Evolutionary conservation across 2,329 filamentous ascomycete species (phyloP), one percentile per base, ranked within the genome.

Genomic region (Didymella segeticola): DNA sequence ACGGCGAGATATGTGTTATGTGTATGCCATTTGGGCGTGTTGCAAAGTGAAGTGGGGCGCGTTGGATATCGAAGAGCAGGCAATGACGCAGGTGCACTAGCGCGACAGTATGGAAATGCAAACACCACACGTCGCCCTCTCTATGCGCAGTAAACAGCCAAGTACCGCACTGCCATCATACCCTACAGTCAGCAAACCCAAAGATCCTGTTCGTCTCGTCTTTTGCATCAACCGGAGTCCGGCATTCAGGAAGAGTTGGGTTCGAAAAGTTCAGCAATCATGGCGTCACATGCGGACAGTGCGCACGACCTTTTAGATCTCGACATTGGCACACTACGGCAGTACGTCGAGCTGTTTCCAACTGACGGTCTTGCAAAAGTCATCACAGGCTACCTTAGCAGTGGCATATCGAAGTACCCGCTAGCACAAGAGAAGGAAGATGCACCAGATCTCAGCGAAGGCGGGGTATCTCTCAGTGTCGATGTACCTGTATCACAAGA

Each of bases 291-390:
- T 41, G 63, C 60, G 19, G 66, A 74, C 56, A 73, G 72, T 56
- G 72, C 72, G 22, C 70, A 75, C 57, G 68, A 73, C 48, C 38
- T 73, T 30, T 59, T 82, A n/a, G 85, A 91, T 22, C 89, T 91
- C 79, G 93, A 98, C 68, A 83, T 86, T 36, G 85, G 84, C 36
- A 79, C 93, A n/a, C 78, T 99, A 20, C 83, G 88, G 48, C 87
- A 92, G 61, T 99, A 93, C 69, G 89, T 91, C 58, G 79, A 82
- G 3, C 87, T 95, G 63, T 99, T 99, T 63, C 91, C 93, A 0
- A 87, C 91, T 3, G 87, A 87, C 53, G 93, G 95, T 25, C 81
- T 98, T 7, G 87, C 87, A 46, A 92, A 92, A 66, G 86, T 96
- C 29, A 80, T 99, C 43, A 88, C 86, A 36, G 92, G 88, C 0